Conservation (phyloP, 2,329 filamentous ascomycete genomes). For the Calycina herbarum region DNA sequence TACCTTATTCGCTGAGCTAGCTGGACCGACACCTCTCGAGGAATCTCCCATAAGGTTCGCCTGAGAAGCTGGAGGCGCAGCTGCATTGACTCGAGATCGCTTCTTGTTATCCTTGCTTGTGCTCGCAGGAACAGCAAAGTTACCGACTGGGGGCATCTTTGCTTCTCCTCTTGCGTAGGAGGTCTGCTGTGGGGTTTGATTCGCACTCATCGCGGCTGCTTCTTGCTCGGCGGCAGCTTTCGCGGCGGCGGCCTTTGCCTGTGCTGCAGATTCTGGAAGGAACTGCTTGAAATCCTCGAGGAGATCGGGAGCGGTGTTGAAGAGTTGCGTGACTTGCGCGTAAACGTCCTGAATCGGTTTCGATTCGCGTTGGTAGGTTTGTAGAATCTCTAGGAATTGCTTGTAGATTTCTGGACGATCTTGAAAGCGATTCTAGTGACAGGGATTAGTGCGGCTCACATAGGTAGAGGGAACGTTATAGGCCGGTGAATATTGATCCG, state of each 20-base stretch:
- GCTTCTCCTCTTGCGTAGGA: slow-evolving; percentile 51
- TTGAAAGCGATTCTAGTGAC: slow-evolving; percentile 83
- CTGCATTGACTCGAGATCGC: slow-evolving; percentile 54
- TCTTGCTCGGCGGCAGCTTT: slow-evolving; percentile 63
- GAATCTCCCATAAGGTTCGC: slow-evolving; percentile 29
- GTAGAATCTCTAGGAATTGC: slow-evolving; percentile 95
- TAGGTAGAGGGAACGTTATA: background rate
- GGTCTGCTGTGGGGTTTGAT: slow-evolving; percentile 54
- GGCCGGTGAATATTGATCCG: background rate
- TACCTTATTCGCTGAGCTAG: slow-evolving; percentile 51
- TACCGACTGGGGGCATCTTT: slow-evolving; percentile 89
- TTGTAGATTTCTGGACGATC: slow-evolving; percentile 98
- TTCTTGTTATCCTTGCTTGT: slow-evolving; percentile 91
- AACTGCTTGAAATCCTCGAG: slow-evolving; percentile 99
- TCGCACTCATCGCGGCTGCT: slow-evolving; percentile 44
- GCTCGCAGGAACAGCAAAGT: slow-evolving; percentile 81
- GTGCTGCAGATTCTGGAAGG: slow-evolving; percentile 81
- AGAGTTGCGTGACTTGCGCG: slow-evolving; percentile 90
- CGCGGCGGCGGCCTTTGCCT: slow-evolving; percentile 58
- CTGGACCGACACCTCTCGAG: slow-evolving; percentile 34
- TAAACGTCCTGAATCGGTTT: slow-evolving; percentile 99
- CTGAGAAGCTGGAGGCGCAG: slow-evolving; percentile 38
- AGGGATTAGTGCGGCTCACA: background rate
- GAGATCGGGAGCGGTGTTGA: slow-evolving; percentile 89
- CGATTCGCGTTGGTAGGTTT: slow-evolving; percentile 96